Conservation (phyloP, 768 basidiomycete genomes). For the Agaricus subrufescens region DNA sequence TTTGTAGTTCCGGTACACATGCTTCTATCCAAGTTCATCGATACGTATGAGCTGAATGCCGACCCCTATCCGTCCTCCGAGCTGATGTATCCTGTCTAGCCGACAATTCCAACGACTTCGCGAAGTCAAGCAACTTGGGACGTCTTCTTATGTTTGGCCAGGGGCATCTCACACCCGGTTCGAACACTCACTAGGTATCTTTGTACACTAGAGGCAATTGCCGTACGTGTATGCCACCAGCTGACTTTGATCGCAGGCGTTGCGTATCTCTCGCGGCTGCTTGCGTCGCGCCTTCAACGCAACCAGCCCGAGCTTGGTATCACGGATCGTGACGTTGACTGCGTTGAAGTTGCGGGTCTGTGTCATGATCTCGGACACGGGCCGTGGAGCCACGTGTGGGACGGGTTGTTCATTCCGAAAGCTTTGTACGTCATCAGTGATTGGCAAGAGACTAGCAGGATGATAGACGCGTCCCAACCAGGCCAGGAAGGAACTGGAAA, state of each 20-base stretch:
- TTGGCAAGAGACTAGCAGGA: background rate
- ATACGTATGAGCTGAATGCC: slow-evolving; percentile 48
- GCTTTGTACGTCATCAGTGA: slow-evolving; percentile 45
- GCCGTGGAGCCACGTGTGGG: slow-evolving; percentile 86
- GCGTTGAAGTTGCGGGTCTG: slow-evolving; percentile 75
- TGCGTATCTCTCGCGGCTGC: slow-evolving; percentile 62
- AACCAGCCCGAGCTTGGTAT: slow-evolving; percentile 62
- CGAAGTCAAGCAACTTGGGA: slow-evolving; percentile 76
- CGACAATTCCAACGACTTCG: slow-evolving; percentile 76
- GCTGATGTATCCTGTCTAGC: slow-evolving; percentile 27
- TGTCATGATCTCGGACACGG: slow-evolving; percentile 88
- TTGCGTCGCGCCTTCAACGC: slow-evolving; percentile 51
- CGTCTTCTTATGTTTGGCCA: slow-evolving; percentile 71
- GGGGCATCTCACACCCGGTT: slow-evolving; percentile 79
- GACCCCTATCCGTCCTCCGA: background rate
- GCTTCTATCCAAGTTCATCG: slow-evolving; percentile 45
- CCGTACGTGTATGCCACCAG: background rate
- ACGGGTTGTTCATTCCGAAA: slow-evolving; percentile 62
- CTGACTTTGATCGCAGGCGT: slow-evolving; percentile 47
- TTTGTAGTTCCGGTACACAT: slow-evolving; percentile 32
- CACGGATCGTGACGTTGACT: slow-evolving; percentile 66
- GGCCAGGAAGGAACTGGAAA: slow-evolving; percentile 51
- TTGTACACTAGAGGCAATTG: slow-evolving; percentile 11
- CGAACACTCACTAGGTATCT: slow-evolving; percentile 73
- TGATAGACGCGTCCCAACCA: slow-evolving; percentile 16